Conservation (phyloP, 352 stramenopile species). For the Globisporangium megalacanthum region DNA sequence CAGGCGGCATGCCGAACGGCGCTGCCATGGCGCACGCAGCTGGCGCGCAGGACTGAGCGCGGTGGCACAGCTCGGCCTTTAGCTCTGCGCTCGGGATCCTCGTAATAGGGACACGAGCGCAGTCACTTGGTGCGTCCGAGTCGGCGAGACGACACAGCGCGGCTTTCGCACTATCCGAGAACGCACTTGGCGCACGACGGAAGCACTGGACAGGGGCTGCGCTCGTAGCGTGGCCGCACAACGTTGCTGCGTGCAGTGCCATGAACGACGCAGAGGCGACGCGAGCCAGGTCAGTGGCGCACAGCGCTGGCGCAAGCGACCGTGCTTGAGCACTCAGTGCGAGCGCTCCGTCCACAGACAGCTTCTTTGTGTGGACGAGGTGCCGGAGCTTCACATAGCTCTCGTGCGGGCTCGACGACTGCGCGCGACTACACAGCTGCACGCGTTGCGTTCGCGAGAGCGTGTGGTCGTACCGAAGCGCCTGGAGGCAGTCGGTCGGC, state of each 20-base stretch:
- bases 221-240: constrained; percentile 25
- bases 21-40: constrained; percentile 29
- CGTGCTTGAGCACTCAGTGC: constrained; percentile 17
- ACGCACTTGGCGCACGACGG: constrained; percentile 21
- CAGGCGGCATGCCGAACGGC: constrained; percentile 36
- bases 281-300: constrained; percentile 6
- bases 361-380: constrained; percentile 20
- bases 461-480: constrained; percentile 18
- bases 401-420: constrained; percentile 16
- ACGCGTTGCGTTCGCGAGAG: constrained; percentile 19
- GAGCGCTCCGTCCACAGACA: constrained; percentile 19
- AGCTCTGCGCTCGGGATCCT: constrained; percentile 12
- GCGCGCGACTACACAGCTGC: constrained; percentile 21
- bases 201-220: constrained; percentile 34
- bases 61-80: constrained; percentile 28
- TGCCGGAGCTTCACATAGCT: constrained; percentile 24
- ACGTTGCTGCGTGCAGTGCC: constrained; percentile 3
- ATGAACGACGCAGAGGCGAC: constrained; percentile 1
- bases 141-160: constrained; percentile 31
- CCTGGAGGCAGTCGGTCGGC: constrained; percentile 27
- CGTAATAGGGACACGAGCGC: constrained; percentile 19
- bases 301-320: constrained; percentile 14
- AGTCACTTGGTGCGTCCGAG: constrained; percentile 28
- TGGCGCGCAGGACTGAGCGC: constrained; percentile 22
- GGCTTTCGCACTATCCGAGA: constrained; percentile 29